A percentile compares a stretch with the other conserved stretches of the same genome.
These are phyloP conservation scores for Seminavis robusta DNA, from an alignment of 108 stramenopile species.

Conservation along the genomic window DNA sequence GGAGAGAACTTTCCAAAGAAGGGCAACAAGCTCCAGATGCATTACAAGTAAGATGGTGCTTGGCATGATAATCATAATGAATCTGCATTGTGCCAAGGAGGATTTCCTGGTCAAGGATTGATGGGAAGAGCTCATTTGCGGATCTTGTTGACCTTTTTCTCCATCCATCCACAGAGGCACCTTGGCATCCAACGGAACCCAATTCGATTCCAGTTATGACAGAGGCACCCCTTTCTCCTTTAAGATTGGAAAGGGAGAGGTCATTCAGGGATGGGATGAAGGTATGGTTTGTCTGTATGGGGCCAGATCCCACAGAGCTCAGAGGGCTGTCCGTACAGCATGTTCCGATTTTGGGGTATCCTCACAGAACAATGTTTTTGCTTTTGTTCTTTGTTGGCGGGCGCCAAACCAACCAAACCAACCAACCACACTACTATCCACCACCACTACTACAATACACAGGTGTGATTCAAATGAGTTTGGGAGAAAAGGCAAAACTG, in stretches of 20 bases:
- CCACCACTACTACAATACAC: not conserved
- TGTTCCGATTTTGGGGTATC: not conserved
- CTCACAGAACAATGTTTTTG: too few relatives aligned
- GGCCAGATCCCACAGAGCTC: not conserved
- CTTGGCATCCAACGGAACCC: conserved; percentile 57
- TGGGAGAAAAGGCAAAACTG: conserved; percentile 79
- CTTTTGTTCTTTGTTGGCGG: not conserved
- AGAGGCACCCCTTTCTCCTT: conserved; percentile 72
- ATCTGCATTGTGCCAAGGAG: too few relatives aligned
- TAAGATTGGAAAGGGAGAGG: conserved; percentile 52
- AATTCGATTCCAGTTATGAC: conserved; percentile 76
- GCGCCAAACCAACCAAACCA: too few relatives aligned
- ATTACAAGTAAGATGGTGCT: conserved; percentile 62
- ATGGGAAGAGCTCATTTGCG: too few relatives aligned
- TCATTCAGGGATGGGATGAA: conserved; percentile 79
- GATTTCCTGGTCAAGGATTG: too few relatives aligned
- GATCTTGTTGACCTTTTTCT: too few relatives aligned
- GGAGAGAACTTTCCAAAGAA: conserved; percentile 10
- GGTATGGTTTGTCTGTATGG: conserved; percentile 26
- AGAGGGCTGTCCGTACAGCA: not conserved
- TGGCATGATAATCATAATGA: too few relatives aligned
- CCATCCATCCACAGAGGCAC: conserved; percentile 30
- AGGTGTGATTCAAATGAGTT: conserved; percentile 55
- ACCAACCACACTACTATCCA: not conserved
- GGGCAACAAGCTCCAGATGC: conserved; percentile 75